Evolutionary conservation across 2,329 filamentous ascomycete genomes (phyloP).

Genomic region (Raffaelea arxii): DNA sequence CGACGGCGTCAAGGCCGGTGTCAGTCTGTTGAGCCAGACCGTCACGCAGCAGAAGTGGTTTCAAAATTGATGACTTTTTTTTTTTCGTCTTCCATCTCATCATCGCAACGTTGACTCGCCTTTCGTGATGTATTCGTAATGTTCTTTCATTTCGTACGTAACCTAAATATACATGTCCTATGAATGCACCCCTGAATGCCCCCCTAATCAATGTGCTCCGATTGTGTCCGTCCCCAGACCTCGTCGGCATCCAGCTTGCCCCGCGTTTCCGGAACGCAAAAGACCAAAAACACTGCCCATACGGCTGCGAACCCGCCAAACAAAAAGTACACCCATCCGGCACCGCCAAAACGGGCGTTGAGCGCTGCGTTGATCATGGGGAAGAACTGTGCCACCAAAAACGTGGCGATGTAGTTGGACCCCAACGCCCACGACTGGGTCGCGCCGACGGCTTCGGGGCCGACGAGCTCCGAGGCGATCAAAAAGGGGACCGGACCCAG

Average conservation of each 20-base stretch:
- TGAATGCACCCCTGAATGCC: too few relatives aligned
- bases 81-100: too few relatives aligned
- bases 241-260: constrained; percentile 78
- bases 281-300: constrained; percentile 62
- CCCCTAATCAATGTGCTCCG: constrained; percentile 37
- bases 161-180: too few relatives aligned
- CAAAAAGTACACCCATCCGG: constrained; percentile 84
- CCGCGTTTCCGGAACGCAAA: constrained; percentile 76
- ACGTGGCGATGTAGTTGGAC: constrained; percentile 84
- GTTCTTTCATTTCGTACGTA: too few relatives aligned
- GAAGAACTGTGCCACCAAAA: constrained; percentile 90
- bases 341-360: constrained; percentile 52
- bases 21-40: constrained; percentile 50
- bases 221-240: constrained; percentile 73
- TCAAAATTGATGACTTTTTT: constrained; percentile 13
- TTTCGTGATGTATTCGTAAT: too few relatives aligned
- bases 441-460: constrained; percentile 80
- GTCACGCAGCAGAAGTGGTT: constrained; percentile 33
- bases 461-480: constrained; percentile 81
- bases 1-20: constrained; percentile 67
- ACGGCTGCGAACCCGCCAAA: constrained; percentile 66
- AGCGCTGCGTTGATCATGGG: constrained; percentile 72
- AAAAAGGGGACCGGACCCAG: constrained; percentile 94
- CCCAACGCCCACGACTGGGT: constrained; percentile 82
- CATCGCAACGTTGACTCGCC: too few relatives aligned